Conservation (phyloP, 2,329 filamentous ascomycete species). For the Neopestalotiopsis sp. region DNA sequence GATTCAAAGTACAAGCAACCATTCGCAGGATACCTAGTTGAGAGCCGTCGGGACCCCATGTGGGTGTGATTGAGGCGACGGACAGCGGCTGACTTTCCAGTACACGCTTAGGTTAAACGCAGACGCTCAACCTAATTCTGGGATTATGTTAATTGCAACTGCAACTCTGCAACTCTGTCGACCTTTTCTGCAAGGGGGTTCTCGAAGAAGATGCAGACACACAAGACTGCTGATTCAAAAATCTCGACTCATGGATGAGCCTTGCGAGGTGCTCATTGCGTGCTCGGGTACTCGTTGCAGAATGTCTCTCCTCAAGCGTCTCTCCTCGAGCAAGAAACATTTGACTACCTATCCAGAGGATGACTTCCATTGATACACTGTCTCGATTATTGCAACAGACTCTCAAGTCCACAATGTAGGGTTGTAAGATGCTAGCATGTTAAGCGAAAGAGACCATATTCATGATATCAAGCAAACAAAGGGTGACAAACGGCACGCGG, state of each 20-base stretch:
- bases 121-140: slow-evolving; percentile 1
- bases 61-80: not conserved
- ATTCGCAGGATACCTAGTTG: not conserved
- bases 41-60: not conserved
- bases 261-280: not conserved
- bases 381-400: too few relatives aligned
- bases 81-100: not conserved
- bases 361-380: too few relatives aligned
- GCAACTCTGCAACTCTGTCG: not conserved
- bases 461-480: too few relatives aligned
- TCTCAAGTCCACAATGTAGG: too few relatives aligned
- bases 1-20: not conserved
- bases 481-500: too few relatives aligned
- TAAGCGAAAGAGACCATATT: too few relatives aligned
- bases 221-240: not conserved
- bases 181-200: not conserved
- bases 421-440: too few relatives aligned
- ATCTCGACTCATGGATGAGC: not conserved
- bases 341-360: too few relatives aligned
- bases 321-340: too few relatives aligned
- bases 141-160: not conserved
- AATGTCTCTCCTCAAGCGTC: too few relatives aligned
- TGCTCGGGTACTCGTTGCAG: too few relatives aligned
- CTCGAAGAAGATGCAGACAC: not conserved
- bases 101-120: not conserved